Evolutionary conservation across 805 yeast species (phyloP), one percentile per base, ranked within the genome.

Genomic region (Torulaspora microellipsoides): DNA sequence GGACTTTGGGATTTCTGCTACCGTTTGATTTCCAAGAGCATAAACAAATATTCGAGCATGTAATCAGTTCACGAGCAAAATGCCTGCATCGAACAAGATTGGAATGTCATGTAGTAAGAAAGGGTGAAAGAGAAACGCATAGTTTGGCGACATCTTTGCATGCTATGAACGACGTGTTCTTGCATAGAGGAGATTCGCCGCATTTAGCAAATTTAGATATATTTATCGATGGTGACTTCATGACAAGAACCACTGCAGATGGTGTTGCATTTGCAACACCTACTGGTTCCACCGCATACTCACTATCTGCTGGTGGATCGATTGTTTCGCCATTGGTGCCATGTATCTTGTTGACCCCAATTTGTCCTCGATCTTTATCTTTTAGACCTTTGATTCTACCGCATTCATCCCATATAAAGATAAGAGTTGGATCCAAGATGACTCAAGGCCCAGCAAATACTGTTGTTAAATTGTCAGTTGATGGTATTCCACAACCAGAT

Each of bases 251-350:
- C 4, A 85, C 91, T 0, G 96, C 95, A 1, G 98, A 91, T 64
- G 98, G 98, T 31, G 75, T 90, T 8, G 78, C 81, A 4, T 72
- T 88, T 36, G 75, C 93, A 2, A 85, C 97, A 0, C 98, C 98
- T 13, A 90, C 97, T 0, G 98, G 98, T 0, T 86, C 95, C 8
- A 90, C 97, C 0, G 96, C 97, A 0, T 90, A 90, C 59, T 85
- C 95, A 0, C 68, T 90, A 40, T 78, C 87, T 25, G 79, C 95
- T 1, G 97, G 98, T 11, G 98, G 98, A 1, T 80, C 95, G 11
- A 90, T 90, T 46, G 91, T 87, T 1, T 95, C 90, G 51, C 97
- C 98, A 0, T 67, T 81, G 40, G 95, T 90, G 8, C 83, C 88
- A 12, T 83, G 93, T 47, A 81, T 87, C 9, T 67, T 90, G 36